Base-by-base conservation (phyloP, 495 filamentous ascomycete species). In the Penicillium taxi region DNA sequence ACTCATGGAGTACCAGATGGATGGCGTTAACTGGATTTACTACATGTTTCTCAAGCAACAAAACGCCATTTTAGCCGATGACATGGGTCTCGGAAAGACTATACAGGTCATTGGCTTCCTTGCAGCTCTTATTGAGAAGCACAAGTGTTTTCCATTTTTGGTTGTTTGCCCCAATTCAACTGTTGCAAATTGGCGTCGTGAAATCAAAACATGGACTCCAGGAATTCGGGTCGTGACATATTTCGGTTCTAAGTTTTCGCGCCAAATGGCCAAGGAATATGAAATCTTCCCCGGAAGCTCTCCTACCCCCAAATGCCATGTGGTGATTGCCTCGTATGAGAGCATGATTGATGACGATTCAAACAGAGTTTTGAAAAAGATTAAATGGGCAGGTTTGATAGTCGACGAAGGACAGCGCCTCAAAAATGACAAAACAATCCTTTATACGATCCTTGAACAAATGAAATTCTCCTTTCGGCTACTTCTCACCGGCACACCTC, bases 31-130 rank as follows among this genome's bases (percentile, higher is more conserved):
- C 53, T 99, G 91, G 88, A 74, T 96, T n/a, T 82, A 94, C 40
- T 94, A 86, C 55, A 89, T 86, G 53, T 95, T 86, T 67, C 77
- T 83, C 42, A 64, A 75, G 31, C 68, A 80, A 42, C 73, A 84
- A 42, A 96, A 93, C 48, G 81, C 82, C n/a, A 91, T 99, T 49
- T 74, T 99, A 2, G 93, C 93, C 2, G 93, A 99, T 48, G 93
- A 99, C 55, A 99, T 99, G 93, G 93, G 93, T 4, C 77, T 99
- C 7, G 93, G 93, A 17, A 99, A 99, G 67, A 99, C 93, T 0
- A 84, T 99, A 31, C 93, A 99, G 56, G 76, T 96, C 33, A 88
- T 99, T 37, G 78, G 77, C 2, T 74, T 94, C 33, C 64, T 99
- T 6, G 75, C 83, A 6, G 76, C 82, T 9, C 58, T 99, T n/a